Percentiles rank a stretch among this genome's conserved stretches.
Conservation (phyloP, 148 eudicot genomes). For the Salicornia ramosissima region DNA sequence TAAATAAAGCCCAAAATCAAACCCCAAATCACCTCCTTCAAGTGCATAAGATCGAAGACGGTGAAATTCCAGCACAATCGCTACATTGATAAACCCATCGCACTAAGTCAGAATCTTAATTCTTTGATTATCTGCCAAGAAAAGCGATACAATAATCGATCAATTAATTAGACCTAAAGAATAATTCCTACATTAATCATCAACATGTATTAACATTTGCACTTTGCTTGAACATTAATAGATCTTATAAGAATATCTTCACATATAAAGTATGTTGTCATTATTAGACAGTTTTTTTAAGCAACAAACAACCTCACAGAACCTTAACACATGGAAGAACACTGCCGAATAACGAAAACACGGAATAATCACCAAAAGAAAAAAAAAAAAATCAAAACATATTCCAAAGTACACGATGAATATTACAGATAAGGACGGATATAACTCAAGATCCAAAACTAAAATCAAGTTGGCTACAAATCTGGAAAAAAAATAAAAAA, state of each 20-base stretch:
- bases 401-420: background rate
- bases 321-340: too few species aligned
- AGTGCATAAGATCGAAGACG: conserved; percentile 1
- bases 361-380: too few species aligned
- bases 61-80: conserved; percentile 12
- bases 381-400: background rate
- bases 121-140: conserved; percentile 20
- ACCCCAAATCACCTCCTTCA: conserved; percentile 18
- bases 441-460: background rate
- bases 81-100: conserved; percentile 36
- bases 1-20: conserved; percentile 27
- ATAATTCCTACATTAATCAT: background rate
- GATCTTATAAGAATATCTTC: background rate
- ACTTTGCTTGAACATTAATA: background rate
- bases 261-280: too few species aligned
- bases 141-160: conserved; percentile 8
- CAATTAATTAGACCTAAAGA: background rate
- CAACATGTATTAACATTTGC: background rate
- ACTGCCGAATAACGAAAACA: too few species aligned
- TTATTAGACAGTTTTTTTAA: too few species aligned
- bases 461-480: background rate
- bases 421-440: background rate
- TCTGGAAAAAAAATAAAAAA: background rate
- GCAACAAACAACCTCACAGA: too few species aligned
- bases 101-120: conserved; percentile 13